A percentile compares a stretch with the other conserved stretches of the same genome.
These are phyloP conservation scores for Begonia fuchsioides DNA, from an alignment of 306 rosid species.

Conservation along the genomic window DNA sequence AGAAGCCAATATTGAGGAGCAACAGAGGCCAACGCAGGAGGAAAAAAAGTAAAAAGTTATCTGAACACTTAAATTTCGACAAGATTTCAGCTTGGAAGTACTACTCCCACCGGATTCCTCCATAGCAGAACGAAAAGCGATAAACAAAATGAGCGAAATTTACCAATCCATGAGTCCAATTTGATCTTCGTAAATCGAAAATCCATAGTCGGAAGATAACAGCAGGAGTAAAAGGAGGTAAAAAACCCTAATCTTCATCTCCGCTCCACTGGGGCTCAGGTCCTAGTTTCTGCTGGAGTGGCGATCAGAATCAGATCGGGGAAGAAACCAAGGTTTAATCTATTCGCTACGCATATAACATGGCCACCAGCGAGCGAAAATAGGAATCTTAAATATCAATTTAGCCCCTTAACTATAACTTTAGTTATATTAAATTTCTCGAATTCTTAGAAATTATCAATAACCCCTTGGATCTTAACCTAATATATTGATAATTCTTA, in stretches of 20 bases:
- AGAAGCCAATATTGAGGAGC: background rate
- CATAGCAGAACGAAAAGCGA: background rate
- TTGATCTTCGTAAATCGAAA: slow-evolving; percentile 83
- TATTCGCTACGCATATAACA: background rate
- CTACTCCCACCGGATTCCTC: background rate
- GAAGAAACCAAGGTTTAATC: slow-evolving; percentile 5
- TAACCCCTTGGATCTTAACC: too few relatives aligned
- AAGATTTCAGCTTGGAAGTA: background rate
- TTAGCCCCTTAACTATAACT: too few relatives aligned
- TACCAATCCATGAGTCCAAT: slow-evolving; percentile 95
- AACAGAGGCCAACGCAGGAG: too few relatives aligned
- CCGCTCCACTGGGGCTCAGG: slow-evolving; percentile 26
- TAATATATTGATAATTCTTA: too few relatives aligned
- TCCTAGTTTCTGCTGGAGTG: slow-evolving; percentile 4
- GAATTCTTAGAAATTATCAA: too few relatives aligned
- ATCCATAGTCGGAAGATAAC: slow-evolving; percentile 16
- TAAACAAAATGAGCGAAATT: slow-evolving; percentile 11
- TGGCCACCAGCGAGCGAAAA: too few relatives aligned
- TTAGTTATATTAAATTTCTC: too few relatives aligned
- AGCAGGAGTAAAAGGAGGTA: slow-evolving; percentile 22
- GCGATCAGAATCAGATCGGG: slow-evolving; percentile 32
- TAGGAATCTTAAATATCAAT: too few relatives aligned
- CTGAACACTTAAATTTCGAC: too few relatives aligned
- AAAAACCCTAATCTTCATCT: slow-evolving; percentile 54
- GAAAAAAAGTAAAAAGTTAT: too few relatives aligned